Conservation (phyloP, 257 asterid genomes). For the Striga asiatica region DNA sequence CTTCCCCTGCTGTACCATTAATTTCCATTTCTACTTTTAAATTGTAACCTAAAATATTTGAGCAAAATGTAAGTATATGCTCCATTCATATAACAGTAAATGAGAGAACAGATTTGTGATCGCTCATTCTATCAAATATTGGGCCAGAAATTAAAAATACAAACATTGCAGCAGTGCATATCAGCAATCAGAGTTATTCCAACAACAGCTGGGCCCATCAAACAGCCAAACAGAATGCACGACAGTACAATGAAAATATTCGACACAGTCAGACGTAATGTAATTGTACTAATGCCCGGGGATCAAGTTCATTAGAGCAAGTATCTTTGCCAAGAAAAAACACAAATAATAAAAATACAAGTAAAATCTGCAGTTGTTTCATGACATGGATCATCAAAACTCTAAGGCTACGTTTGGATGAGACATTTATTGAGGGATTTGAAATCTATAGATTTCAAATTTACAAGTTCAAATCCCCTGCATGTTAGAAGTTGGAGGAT, state of each 20-base stretch:
- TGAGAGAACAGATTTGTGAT: background rate
- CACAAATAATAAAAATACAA: background rate
- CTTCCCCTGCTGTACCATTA: slow-evolving; percentile 11
- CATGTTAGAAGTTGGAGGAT: no score
- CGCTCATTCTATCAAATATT: background rate
- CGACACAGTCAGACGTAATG: background rate
- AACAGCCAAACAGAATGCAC: no score
- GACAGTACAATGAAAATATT: background rate
- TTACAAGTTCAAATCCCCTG: no score
- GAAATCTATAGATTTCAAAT: no score
- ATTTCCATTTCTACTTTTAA: slow-evolving; percentile 29
- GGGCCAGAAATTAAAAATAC: background rate
- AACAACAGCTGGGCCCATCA: no score
- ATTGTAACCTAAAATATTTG: slow-evolving; percentile 17
- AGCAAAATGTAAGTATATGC: slow-evolving; percentile 7
- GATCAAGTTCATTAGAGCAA: background rate
- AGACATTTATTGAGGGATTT: no score
- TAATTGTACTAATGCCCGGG: background rate
- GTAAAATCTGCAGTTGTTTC: background rate
- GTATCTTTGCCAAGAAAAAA: background rate
- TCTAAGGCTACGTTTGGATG: no score
- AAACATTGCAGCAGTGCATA: background rate
- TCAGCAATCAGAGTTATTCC: no score
- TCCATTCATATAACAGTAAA: background rate
- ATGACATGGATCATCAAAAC: background rate